Percentiles rank a stretch among this genome's conserved stretches.
These are phyloP conservation scores for Moricandia arvensis DNA, from an alignment of 345 rosid species.

Conservation along the genomic window DNA sequence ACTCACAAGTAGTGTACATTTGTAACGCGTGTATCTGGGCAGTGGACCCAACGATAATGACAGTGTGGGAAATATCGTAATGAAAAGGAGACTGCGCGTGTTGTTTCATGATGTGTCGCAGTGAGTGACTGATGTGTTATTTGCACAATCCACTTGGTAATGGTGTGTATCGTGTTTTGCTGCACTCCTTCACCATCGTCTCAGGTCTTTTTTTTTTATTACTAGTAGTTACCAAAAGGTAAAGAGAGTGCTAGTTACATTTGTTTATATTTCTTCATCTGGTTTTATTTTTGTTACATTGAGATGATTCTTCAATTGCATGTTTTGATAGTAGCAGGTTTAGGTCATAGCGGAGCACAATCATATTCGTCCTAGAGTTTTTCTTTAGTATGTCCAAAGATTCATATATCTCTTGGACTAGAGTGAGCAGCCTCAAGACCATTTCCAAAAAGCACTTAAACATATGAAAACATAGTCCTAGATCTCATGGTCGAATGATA, in stretches of 20 bases:
- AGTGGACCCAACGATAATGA: conserved; percentile 22
- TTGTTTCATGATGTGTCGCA: conserved; percentile 27
- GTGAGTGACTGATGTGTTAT: conserved; percentile 25
- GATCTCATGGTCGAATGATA: too few species aligned
- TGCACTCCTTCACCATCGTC: conserved; percentile 21
- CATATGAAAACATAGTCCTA: too few species aligned
- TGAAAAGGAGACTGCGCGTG: conserved; percentile 31
- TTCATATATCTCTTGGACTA: too few species aligned
- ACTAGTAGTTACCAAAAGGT: not conserved
- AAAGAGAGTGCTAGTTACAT: not conserved
- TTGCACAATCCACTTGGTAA: conserved; percentile 34
- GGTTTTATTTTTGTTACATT: not conserved
- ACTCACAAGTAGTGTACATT: conserved; percentile 33
- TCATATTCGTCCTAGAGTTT: too few species aligned
- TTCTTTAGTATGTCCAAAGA: too few species aligned
- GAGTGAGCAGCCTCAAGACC: too few species aligned
- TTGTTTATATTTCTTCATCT: not conserved
- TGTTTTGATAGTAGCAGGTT: too few species aligned
- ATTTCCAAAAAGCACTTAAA: too few species aligned
- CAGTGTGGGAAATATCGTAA: conserved; percentile 3
- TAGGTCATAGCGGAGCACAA: too few species aligned
- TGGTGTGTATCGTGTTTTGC: conserved; percentile 12
- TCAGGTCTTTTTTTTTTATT: not conserved
- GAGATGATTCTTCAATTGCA: not conserved
- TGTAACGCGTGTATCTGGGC: not conserved